Evolutionary conservation across 192 early-diverging fungal species (phyloP).

Genomic region (Pilobolus umbonatus): DNA sequence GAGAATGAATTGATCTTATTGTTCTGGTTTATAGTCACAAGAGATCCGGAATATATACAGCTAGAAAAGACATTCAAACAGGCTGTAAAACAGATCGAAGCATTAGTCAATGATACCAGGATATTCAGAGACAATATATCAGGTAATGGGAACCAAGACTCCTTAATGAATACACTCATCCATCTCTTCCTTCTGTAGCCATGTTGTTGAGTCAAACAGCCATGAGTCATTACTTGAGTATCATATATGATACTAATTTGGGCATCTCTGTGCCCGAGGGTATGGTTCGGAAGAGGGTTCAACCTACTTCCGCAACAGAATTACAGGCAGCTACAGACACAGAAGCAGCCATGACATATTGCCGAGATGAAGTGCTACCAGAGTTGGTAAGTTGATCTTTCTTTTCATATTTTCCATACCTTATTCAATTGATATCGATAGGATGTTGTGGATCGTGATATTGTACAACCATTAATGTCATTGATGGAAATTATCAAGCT

Average conservation of each 20-base stretch:
- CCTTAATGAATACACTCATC: not conserved
- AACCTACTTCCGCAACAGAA: conserved; percentile 37
- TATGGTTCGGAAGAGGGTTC: conserved; percentile 36
- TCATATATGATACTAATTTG: conserved; percentile 21
- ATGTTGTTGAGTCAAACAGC: conserved; percentile 21
- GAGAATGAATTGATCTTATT: not conserved
- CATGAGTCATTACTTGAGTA: conserved; percentile 18
- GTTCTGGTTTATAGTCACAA: conserved; percentile 38
- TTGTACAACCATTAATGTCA: conserved; percentile 75
- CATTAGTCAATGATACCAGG: conserved; percentile 59
- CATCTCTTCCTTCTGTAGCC: conserved; percentile 9
- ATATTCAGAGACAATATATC: conserved; percentile 61
- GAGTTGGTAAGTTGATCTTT: conserved; percentile 49
- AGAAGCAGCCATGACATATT: conserved; percentile 39
- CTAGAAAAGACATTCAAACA: conserved; percentile 61
- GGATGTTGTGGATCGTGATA: conserved; percentile 68
- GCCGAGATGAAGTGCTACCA: conserved; percentile 53
- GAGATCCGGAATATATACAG: conserved; percentile 52
- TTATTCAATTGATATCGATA: conserved; percentile 5
- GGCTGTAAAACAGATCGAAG: conserved; percentile 47
- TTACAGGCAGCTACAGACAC: conserved; percentile 49
- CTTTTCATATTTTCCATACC: not conserved
- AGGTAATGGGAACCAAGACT: conserved; percentile 17
- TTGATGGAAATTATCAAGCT: conserved; percentile 66
- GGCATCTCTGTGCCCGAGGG: conserved; percentile 45